Evolutionary conservation across 192 early-diverging fungal genomes (phyloP), one percentile per base, ranked within the genome.

Genomic region (Umbelopsis vinacea): DNA sequence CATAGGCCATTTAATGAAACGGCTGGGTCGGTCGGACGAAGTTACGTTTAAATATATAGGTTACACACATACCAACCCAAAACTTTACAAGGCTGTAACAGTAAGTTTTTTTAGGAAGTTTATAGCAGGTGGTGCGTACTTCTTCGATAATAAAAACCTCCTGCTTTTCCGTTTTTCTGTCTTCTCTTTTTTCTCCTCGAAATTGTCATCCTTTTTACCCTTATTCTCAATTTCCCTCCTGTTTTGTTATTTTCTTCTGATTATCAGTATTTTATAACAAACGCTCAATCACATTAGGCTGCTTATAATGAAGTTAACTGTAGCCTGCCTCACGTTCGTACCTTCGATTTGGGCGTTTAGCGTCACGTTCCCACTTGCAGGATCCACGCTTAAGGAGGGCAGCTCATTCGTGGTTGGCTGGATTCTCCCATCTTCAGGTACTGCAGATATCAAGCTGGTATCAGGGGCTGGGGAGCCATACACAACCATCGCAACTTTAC

Each of bases 1-100:
- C n/a, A n/a, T n/a, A n/a, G n/a, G n/a, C n/a, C n/a, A n/a, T n/a
- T n/a, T n/a, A n/a, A n/a, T n/a, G n/a, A n/a, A n/a, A n/a, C n/a
- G n/a, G 48, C 48, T 17, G 19, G 19, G 48, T 50, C 11, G 3
- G 15, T 50, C 48, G 48, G 15, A 50, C 15, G 19, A 50, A 17
- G 48, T 6, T 50, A n/a, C 48, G 2, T 50, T 50, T n/a, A 19
- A 50, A 50, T n/a, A n/a, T n/a, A 50, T 50, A 50, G 14, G 57
- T 63, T 63, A 63, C 57, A 63, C 57, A 63, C 12, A 37, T 63
- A 63, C 57, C 57, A 37, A 29, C 33, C 57, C 57, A 63, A 63
- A 43, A 43, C 8, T 12, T 43, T 43, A 43, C 40, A 43, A 43
- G 40, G 40, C 40, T 43, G 40, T 43, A 43, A 43, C 40, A 43